Conservation (phyloP, 176 grass and related monocot species). For the Juncus effusus region DNA sequence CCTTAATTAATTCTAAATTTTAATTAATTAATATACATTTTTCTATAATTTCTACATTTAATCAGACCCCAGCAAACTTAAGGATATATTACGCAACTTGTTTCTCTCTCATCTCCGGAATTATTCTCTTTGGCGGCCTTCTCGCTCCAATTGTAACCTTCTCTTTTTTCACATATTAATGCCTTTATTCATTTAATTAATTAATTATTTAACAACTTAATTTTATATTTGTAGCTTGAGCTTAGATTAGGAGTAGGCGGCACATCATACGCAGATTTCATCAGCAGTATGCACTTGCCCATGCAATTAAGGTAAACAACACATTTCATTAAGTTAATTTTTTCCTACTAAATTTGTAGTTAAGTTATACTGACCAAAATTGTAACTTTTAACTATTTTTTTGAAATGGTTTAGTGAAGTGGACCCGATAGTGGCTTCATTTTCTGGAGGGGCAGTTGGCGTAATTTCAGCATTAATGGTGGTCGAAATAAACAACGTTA, state of each 20-base stretch:
- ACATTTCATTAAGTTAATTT: neutral
- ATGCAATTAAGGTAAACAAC: slow-evolving; percentile 98
- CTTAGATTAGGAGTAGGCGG: slow-evolving; percentile 95
- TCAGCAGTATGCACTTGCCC: slow-evolving; percentile 73
- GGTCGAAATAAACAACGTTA: slow-evolving; percentile 98
- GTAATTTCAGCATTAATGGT: slow-evolving; percentile 98
- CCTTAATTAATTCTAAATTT: neutral
- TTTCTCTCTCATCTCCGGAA: slow-evolving; percentile 76
- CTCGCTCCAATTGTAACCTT: slow-evolving; percentile 98
- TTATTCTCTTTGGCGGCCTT: slow-evolving; percentile 95
- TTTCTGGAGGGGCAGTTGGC: slow-evolving; percentile 95
- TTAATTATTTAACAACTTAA: neutral
- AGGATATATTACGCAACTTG: slow-evolving; percentile 89
- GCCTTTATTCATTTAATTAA: neutral
- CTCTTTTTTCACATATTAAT: slow-evolving; percentile 23
- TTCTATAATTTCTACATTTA: slow-evolving; percentile 24
- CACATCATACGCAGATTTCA: slow-evolving; percentile 93
- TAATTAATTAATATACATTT: slow-evolving; percentile 9
- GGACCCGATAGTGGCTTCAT: slow-evolving; percentile 97
- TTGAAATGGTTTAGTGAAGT: slow-evolving; percentile 37
- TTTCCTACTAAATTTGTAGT: too few species aligned
- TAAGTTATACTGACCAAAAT: too few species aligned
- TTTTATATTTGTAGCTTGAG: slow-evolving; percentile 61
- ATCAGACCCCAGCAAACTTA: slow-evolving; percentile 96
- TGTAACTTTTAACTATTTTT: too few species aligned